Evolutionary conservation across 345 rosid species (phyloP).

Genomic region (Durio zibethinus): DNA sequence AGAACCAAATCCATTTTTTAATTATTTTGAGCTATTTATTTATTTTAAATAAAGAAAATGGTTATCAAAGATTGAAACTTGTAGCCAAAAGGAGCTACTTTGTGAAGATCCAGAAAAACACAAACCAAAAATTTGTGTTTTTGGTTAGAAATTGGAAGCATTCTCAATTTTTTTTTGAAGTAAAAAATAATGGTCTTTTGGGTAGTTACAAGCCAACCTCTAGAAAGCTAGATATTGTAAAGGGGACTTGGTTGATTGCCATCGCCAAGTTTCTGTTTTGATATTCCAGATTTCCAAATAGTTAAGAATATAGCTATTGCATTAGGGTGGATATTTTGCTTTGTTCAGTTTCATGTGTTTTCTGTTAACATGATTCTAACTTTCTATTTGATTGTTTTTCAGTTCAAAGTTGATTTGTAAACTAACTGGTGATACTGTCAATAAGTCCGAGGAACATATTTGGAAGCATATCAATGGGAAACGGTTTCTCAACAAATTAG

Average conservation of each 20-base stretch:
- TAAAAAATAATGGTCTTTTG: background rate
- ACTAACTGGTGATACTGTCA: slow-evolving; percentile 79
- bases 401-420: slow-evolving; percentile 85
- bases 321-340: background rate
- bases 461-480: slow-evolving; percentile 89
- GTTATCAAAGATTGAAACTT: background rate
- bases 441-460: slow-evolving; percentile 84
- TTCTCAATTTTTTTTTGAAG: background rate
- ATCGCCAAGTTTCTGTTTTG: background rate
- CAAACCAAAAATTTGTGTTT: background rate
- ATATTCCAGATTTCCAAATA: background rate
- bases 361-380: background rate
- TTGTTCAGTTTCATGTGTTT: background rate
- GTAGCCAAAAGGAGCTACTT: background rate
- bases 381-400: slow-evolving; percentile 20
- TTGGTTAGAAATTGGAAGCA: background rate
- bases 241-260: background rate
- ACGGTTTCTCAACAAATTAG: slow-evolving; percentile 78
- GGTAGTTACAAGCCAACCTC: background rate
- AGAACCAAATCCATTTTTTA: background rate
- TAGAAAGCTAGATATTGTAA: background rate
- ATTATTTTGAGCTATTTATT: background rate
- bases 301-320: background rate
- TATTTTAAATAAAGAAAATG: background rate
- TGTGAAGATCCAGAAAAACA: background rate